phyloP scores from a whole-genome alignment of 345 rosid genomes.

The Salix koriyanagi region DNA sequence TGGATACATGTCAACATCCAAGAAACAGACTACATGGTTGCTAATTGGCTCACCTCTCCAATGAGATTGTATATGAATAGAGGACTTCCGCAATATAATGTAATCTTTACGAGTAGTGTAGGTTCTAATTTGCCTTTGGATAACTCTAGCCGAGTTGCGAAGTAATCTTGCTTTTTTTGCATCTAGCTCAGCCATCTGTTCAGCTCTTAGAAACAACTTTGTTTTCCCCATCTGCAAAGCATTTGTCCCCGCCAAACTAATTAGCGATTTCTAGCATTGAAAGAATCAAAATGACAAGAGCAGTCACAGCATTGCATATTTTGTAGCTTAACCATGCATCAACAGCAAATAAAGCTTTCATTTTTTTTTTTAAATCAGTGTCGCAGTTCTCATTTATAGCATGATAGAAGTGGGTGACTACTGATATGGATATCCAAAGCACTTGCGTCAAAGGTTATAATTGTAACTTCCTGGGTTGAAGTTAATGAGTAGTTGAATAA shows the following conservation, averaged over 20 bases:
- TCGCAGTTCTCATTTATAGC: background rate
- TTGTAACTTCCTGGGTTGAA: background rate
- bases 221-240: slow-evolving; percentile 69
- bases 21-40: slow-evolving; percentile 6
- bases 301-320: slow-evolving; percentile 1
- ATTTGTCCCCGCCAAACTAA: background rate
- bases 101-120: slow-evolving; percentile 43
- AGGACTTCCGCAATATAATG: slow-evolving; percentile 38
- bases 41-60: slow-evolving; percentile 69
- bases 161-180: slow-evolving; percentile 49
- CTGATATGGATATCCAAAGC: background rate
- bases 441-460: background rate
- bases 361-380: too few species aligned
- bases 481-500: background rate
- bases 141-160: slow-evolving; percentile 54
- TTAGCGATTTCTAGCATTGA: background rate
- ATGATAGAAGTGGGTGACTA: background rate
- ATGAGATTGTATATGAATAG: slow-evolving; percentile 59
- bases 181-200: slow-evolving; percentile 80
- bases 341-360: background rate
- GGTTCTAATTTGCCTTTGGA: slow-evolving; percentile 53
- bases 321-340: background rate
- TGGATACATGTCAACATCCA: background rate
- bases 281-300: background rate
- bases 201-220: slow-evolving; percentile 71